A percentile compares a stretch with the other conserved stretches of the same genome.
These are phyloP conservation scores for Alternaria sp. DNA, from an alignment of 2,329 filamentous ascomycete species.

Conservation along the genomic window DNA sequence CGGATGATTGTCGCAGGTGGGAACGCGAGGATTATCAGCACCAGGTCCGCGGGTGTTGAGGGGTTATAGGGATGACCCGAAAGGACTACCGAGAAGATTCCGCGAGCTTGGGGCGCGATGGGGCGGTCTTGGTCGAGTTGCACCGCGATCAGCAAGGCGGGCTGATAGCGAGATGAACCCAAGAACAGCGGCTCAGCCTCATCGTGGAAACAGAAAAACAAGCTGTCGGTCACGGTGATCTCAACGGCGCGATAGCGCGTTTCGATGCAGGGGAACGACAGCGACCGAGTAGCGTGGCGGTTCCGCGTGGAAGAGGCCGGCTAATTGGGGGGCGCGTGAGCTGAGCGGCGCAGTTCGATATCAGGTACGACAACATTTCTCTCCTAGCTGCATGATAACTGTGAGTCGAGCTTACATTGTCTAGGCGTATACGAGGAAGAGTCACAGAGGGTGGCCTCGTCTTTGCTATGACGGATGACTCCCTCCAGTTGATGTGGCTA, in stretches of 20 bases:
- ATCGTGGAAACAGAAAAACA: background rate
- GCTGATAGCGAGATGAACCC: background rate
- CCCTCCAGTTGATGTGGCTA: constrained; percentile 8
- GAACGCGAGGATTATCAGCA: constrained; percentile 6
- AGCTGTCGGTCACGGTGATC: background rate
- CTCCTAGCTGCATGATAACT: background rate
- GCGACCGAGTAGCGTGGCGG: constrained; percentile 6
- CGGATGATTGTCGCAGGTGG: constrained; percentile 11
- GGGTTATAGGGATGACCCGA: constrained; percentile 14
- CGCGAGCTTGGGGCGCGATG: constrained; percentile 6
- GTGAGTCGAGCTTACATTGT: background rate
- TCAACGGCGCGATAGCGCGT: constrained; percentile 9
- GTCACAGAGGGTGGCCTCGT: constrained; percentile 4
- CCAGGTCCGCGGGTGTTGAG: constrained; percentile 10
- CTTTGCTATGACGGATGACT: background rate
- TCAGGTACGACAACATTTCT: background rate
- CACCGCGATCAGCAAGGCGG: constrained; percentile 6
- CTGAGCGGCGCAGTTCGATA: background rate
- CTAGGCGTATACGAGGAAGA: constrained; percentile 2
- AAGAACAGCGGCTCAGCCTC: background rate
- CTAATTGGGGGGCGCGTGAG: background rate
- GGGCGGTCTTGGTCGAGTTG: constrained; percentile 1
- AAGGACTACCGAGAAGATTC: constrained; percentile 10
- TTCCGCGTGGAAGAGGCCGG: background rate
- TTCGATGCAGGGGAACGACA: constrained; percentile 11